A percentile compares a stretch with the other conserved stretches of the same genome.
phyloP scores from a whole-genome alignment of 352 stramenopile species.

The Globisporangium sylvaticum region DNA sequence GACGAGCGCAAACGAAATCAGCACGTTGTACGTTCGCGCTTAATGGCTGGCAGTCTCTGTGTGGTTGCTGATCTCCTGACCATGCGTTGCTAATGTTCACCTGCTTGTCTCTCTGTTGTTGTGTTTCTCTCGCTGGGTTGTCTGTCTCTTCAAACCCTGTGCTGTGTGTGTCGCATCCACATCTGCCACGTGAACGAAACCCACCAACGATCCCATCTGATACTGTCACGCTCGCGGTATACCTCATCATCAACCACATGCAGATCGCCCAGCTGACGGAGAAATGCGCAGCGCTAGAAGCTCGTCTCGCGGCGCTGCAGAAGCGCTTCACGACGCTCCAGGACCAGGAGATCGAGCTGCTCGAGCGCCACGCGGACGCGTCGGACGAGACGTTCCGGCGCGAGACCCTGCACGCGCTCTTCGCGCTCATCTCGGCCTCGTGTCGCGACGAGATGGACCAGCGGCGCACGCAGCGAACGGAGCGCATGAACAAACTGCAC shows the following conservation, averaged over 20 bases:
- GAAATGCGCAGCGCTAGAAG: conserved; percentile 35
- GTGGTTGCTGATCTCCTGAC: neutral
- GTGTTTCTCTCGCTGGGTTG: neutral
- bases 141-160: neutral
- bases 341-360: conserved; percentile 34
- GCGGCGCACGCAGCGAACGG: conserved; percentile 19
- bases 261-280: conserved; percentile 44
- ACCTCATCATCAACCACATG: neutral
- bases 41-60: neutral
- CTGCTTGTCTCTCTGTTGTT: neutral
- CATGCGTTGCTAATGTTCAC: neutral
- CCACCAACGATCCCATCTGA: conserved; percentile 1
- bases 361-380: conserved; percentile 24
- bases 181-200: neutral
- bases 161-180: neutral
- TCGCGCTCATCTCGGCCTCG: conserved; percentile 19
- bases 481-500: conserved; percentile 42
- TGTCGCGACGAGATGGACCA: conserved; percentile 28
- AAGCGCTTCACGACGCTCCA: conserved; percentile 17
- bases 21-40: conserved; percentile 25
- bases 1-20: conserved; percentile 45
- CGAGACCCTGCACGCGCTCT: conserved; percentile 23
- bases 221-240: neutral
- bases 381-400: conserved; percentile 21
- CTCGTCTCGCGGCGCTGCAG: conserved; percentile 31